Conservation (phyloP, 2,329 filamentous ascomycete species). For the Sphaerulina vaccinii region DNA sequence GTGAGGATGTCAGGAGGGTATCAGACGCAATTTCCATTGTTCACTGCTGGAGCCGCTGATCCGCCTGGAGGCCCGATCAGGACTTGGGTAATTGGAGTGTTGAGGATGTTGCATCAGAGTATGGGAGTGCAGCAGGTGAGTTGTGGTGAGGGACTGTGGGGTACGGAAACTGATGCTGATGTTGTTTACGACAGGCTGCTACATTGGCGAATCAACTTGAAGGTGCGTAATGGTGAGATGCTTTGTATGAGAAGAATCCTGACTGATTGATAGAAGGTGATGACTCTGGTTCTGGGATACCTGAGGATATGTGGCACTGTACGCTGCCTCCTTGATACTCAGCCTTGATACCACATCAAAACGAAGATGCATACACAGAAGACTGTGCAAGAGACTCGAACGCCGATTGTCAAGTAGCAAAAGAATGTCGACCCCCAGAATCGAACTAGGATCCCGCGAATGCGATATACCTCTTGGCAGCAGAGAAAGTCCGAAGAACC, state of each 20-base stretch:
- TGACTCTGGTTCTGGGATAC: constrained; percentile 17
- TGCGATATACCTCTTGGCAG: too few species aligned
- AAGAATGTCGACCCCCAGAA: too few species aligned
- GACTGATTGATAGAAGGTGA: constrained; percentile 17
- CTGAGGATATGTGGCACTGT: constrained; percentile 21
- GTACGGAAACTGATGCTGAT: background rate
- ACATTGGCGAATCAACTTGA: constrained; percentile 17
- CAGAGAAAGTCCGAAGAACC: too few species aligned
- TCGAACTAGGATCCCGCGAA: too few species aligned
- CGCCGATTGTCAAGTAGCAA: too few species aligned
- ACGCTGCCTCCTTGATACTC: constrained; percentile 11
- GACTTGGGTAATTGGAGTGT: constrained; percentile 15
- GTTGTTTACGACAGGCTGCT: constrained; percentile 9
- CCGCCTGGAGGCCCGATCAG: constrained; percentile 16
- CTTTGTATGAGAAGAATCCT: background rate
- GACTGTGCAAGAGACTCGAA: too few species aligned
- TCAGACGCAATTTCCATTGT: constrained; percentile 18
- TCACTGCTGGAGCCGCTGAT: constrained; percentile 19
- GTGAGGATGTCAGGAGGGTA: constrained; percentile 20
- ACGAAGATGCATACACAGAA: background rate
- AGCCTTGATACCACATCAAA: background rate
- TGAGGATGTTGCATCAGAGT: constrained; percentile 13
- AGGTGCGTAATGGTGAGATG: constrained; percentile 2
- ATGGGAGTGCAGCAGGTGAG: constrained; percentile 16
- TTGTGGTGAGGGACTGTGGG: background rate